Evolutionary conservation across 1,139 yeast genomes (phyloP), one percentile per base, ranked within the genome.

Genomic region (Sugiyamaella pinicola): DNA sequence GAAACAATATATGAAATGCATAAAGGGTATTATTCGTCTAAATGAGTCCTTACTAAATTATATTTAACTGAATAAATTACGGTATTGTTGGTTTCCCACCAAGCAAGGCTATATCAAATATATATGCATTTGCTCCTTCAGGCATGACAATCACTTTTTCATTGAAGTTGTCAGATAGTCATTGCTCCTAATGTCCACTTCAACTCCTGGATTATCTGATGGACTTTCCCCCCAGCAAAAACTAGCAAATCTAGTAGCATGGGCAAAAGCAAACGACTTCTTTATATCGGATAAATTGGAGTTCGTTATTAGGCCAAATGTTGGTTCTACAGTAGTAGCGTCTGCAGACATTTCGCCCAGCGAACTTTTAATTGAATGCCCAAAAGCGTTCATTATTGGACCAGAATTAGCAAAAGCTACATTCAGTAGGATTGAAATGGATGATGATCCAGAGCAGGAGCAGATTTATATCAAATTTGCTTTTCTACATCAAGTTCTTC

Each of bases 331-430:
- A 0, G 58, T 61, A 3, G 42, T 58, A 2, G 62, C 69, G 2
- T 33, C 26, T 2, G 68, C 51, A 4, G 31, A 44, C 3, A 54
- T 65, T 12, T 56, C 50, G 5, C 52, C 56, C 8, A 51, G 49
- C 2, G 65, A 61, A 10, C 13, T 19, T 10, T 54, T 67, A 12
- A 54, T 66, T 13, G 34, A 59, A 9, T 66, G 69, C 40, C 65
- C 67, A 5, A 63, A 59, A 49, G 21, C 47, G 15, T 49, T 52
- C 40, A 39, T 66, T 9, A 57, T 67, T 15, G 69, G 69, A 2
- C 68, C 68, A 3, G 51, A 49, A 41, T 40, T 54, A 24, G 68
- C 66, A 2, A 44, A 51, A 19, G 28, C 43, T 15, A 39, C 53
- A 19, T 64, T 61, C 49, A 12, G 57, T 58, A 10, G 51, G 43